phyloP scores from a whole-genome alignment of 768 basidiomycete species.

The Boletellus ananas region DNA sequence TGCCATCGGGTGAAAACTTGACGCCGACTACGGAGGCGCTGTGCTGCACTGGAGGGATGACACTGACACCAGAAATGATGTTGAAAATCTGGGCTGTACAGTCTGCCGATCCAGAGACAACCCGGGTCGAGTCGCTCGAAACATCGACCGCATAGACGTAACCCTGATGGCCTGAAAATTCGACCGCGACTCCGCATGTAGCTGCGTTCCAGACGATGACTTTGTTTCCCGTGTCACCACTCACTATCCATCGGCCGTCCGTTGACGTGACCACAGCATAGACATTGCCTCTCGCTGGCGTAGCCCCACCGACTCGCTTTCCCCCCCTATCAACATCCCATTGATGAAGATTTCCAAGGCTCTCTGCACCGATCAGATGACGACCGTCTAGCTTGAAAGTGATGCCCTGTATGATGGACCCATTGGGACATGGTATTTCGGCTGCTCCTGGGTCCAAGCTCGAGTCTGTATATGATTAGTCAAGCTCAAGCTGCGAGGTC shows the following conservation, averaged over 20 bases:
- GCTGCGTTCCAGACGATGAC: background rate
- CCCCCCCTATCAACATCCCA: background rate
- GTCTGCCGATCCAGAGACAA: background rate
- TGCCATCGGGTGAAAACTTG: background rate
- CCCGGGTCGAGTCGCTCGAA: background rate
- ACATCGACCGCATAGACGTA: background rate
- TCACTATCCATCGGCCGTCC: too few relatives aligned
- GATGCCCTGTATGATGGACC: background rate
- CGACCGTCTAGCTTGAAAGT: background rate
- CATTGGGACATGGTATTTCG: background rate
- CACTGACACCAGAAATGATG: background rate
- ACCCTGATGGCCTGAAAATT: background rate
- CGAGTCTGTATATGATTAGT: background rate
- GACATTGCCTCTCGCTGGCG: background rate
- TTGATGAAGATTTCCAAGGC: background rate
- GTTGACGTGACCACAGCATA: too few relatives aligned
- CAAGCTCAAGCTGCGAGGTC: background rate
- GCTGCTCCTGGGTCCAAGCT: background rate
- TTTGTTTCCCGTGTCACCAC: too few relatives aligned
- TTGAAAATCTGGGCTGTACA: background rate
- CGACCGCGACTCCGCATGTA: background rate
- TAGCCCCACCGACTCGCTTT: background rate
- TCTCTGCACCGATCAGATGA: background rate
- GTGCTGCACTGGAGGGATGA: background rate
- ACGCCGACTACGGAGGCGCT: background rate